Conservation (phyloP, 306 rosid species). For the Fagus sylvatica region DNA sequence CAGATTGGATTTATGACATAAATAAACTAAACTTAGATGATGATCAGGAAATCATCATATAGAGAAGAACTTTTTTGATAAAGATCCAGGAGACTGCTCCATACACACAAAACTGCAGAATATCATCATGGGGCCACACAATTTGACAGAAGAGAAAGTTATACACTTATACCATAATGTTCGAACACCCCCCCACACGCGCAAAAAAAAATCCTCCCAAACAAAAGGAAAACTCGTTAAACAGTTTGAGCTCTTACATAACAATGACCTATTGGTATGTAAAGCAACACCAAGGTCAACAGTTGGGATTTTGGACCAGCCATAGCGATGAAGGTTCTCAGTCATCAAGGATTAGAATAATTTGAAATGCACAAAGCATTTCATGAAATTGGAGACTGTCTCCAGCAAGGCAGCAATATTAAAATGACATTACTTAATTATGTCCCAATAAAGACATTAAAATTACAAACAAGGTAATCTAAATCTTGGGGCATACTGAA, state of each 20-base stretch:
- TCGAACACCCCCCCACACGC: neutral
- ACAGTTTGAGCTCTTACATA: neutral
- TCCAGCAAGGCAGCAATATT: no score
- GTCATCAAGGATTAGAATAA: neutral
- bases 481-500: neutral
- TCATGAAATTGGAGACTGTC: neutral
- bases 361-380: neutral
- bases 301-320: neutral
- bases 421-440: neutral
- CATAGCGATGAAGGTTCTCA: neutral
- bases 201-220: neutral
- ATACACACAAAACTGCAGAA: neutral
- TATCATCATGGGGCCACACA: neutral
- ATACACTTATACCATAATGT: neutral
- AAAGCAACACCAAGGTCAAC: neutral
- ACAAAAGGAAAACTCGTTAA: neutral
- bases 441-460: neutral
- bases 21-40: neutral
- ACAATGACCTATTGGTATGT: neutral
- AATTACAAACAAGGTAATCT: neutral
- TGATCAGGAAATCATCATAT: neutral
- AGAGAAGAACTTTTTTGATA: neutral
- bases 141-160: neutral
- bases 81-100: neutral
- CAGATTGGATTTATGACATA: slow-evolving; percentile 18